These are phyloP conservation scores for Botryotinia convoluta DNA, from an alignment of 2,329 filamentous ascomycete genomes.

Conservation along the genomic window DNA sequence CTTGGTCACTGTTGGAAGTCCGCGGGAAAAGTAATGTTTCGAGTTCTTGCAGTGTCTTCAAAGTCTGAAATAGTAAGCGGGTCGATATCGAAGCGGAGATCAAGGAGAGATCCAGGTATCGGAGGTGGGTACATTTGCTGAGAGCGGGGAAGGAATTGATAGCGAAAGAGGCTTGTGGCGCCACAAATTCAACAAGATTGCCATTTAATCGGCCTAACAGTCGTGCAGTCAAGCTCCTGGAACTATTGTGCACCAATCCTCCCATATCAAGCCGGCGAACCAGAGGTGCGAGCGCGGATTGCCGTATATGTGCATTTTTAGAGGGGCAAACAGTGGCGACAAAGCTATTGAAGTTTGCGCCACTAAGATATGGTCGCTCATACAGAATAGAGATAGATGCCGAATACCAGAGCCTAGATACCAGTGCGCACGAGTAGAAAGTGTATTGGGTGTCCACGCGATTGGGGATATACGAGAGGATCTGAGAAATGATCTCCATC, in stretches of 20 bases:
- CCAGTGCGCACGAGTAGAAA: slow-evolving; percentile 35
- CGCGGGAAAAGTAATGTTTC: slow-evolving; percentile 38
- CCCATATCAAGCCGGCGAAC: slow-evolving; percentile 38
- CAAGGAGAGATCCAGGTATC: slow-evolving; percentile 36
- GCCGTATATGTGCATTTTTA: slow-evolving; percentile 39
- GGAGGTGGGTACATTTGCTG: slow-evolving; percentile 37
- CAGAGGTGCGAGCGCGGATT: slow-evolving; percentile 33
- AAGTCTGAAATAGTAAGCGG: slow-evolving; percentile 36
- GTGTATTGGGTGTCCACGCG: slow-evolving; percentile 27
- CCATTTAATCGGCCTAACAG: slow-evolving; percentile 38
- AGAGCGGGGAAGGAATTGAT: slow-evolving; percentile 39
- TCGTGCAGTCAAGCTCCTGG: slow-evolving; percentile 36
- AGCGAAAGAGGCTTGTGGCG: slow-evolving; percentile 38
- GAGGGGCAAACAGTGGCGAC: slow-evolving; percentile 39
- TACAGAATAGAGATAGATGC: slow-evolving; percentile 34
- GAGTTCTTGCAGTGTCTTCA: slow-evolving; percentile 33
- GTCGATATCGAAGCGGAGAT: slow-evolving; percentile 38
- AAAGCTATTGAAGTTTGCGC: slow-evolving; percentile 37
- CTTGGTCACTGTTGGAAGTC: slow-evolving; percentile 30
- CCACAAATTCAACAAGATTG: slow-evolving; percentile 38
- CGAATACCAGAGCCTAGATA: slow-evolving; percentile 37
- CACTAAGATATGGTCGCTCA: slow-evolving; percentile 32
- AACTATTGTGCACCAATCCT: slow-evolving; percentile 37
- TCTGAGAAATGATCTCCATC: slow-evolving; percentile 36
- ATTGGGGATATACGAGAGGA: slow-evolving; percentile 35